phyloP scores from a whole-genome alignment of 2,329 filamentous ascomycete genomes.

The Aspergillus fischeri region DNA sequence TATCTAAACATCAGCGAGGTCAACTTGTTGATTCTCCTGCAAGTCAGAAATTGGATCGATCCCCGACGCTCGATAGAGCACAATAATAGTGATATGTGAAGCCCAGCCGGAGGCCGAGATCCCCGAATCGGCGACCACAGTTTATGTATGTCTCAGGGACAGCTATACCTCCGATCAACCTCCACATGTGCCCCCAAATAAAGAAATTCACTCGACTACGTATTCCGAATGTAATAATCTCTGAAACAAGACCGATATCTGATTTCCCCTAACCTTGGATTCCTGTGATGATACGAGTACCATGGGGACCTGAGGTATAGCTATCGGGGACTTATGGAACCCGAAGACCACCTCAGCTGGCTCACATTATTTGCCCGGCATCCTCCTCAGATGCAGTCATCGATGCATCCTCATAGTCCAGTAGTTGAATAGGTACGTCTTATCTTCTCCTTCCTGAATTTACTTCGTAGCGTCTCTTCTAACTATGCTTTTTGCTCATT shows the following conservation, averaged over 20 bases:
- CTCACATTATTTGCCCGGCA: conserved; percentile 23
- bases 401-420: conserved; percentile 17
- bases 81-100: not conserved
- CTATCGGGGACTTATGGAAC: conserved; percentile 10
- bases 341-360: conserved; percentile 10
- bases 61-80: not conserved
- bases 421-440: not conserved
- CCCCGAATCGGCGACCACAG: conserved; percentile 19
- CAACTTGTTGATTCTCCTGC: not conserved
- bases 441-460: not conserved
- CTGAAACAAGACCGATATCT: not conserved
- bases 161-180: not conserved
- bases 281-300: not conserved
- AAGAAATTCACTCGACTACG: not conserved
- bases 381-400: conserved; percentile 34
- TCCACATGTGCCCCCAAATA: not conserved
- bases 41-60: not conserved
- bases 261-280: not conserved
- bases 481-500: too few relatives aligned
- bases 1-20: not conserved
- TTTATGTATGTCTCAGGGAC: not conserved
- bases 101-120: conserved; percentile 9
- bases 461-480: too few relatives aligned
- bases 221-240: not conserved
- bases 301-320: not conserved